These are phyloP conservation scores for Venturiaceae sp. DNA, from an alignment of 2,329 filamentous ascomycete species.

Conservation along the genomic window DNA sequence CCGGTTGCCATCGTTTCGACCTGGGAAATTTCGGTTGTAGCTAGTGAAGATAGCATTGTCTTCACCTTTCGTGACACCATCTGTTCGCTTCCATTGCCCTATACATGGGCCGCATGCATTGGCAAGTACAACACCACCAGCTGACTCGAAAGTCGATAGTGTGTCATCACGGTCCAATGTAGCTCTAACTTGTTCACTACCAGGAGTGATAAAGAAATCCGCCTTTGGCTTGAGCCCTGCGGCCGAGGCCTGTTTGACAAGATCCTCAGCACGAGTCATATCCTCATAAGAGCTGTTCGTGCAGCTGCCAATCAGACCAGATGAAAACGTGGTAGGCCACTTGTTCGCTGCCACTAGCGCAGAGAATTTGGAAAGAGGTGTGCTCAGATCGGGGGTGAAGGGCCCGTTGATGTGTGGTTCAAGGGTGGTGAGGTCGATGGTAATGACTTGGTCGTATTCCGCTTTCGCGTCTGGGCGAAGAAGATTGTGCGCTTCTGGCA, in stretches of 20 bases:
- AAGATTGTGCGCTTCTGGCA: constrained; percentile 50
- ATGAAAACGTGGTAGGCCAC: constrained; percentile 87
- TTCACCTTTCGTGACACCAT: constrained; percentile 74
- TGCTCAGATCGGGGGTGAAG: constrained; percentile 91
- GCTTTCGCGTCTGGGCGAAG: constrained; percentile 72
- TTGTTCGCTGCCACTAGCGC: constrained; percentile 71
- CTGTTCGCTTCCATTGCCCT: constrained; percentile 89
- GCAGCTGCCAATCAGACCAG: constrained; percentile 92
- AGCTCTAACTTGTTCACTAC: constrained; percentile 92
- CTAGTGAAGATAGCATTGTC: constrained; percentile 91
- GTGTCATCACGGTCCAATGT: constrained; percentile 86
- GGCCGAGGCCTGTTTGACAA: constrained; percentile 81
- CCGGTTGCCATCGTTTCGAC: constrained; percentile 92
- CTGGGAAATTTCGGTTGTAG: constrained; percentile 97
- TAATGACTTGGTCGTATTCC: constrained; percentile 83
- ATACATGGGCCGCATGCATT: constrained; percentile 93
- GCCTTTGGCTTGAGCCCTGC: constrained; percentile 86
- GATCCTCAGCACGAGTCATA: constrained; percentile 89
- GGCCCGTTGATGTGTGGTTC: constrained; percentile 97
- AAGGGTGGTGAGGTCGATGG: constrained; percentile 79
- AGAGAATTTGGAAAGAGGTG: constrained; percentile 83
- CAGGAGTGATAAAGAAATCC: constrained; percentile 93
- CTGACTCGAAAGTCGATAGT: constrained; percentile 72
- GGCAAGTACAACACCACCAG: constrained; percentile 81
- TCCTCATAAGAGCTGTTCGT: constrained; percentile 99